Conservation (phyloP, 2,329 filamentous ascomycete genomes). For the Pestalotiopsis sp. region DNA sequence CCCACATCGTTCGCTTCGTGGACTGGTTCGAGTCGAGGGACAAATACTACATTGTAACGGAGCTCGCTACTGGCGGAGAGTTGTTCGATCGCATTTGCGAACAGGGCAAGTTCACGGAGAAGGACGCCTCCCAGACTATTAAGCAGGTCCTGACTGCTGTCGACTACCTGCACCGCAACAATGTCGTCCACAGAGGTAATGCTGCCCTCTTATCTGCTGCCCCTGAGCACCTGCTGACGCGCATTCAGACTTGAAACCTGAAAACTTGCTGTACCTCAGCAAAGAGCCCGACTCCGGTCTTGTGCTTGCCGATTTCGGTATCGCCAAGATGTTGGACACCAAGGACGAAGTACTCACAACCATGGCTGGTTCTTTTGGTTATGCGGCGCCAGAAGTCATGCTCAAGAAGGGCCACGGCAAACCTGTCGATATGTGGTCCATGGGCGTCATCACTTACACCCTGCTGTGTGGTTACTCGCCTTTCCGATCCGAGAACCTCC, state of each 20-base stretch:
- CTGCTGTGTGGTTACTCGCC: slow-evolving; percentile 97
- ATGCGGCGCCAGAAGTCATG: slow-evolving; percentile 98
- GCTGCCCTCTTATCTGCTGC: background rate
- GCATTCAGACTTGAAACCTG: slow-evolving; percentile 85
- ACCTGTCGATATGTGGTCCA: slow-evolving; percentile 98
- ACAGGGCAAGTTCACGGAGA: slow-evolving; percentile 97
- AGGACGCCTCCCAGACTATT: slow-evolving; percentile 95
- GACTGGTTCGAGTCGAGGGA: slow-evolving; percentile 99
- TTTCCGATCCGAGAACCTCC: slow-evolving; percentile 91
- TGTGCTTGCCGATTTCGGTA: slow-evolving; percentile 95
- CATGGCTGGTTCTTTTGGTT: slow-evolving; percentile 98
- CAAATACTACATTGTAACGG: slow-evolving; percentile 99
- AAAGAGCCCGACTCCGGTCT: slow-evolving; percentile 77
- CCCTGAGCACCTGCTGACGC: slow-evolving; percentile 15
- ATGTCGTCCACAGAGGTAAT: slow-evolving; percentile 91
- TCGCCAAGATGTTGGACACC: slow-evolving; percentile 94
- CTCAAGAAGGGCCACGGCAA: slow-evolving; percentile 96
- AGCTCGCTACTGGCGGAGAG: slow-evolving; percentile 93
- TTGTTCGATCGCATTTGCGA: slow-evolving; percentile 98
- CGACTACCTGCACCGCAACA: slow-evolving; percentile 89
- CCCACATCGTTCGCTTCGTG: slow-evolving; percentile 94
- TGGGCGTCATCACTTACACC: slow-evolving; percentile 98
- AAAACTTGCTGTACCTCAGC: slow-evolving; percentile 94
- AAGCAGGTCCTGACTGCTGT: slow-evolving; percentile 91
- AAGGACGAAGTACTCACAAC: slow-evolving; percentile 92